Percentiles rank a stretch among this genome's conserved stretches.
phyloP scores from a whole-genome alignment of 257 asterid species.

The Primulina huaijiensis region DNA sequence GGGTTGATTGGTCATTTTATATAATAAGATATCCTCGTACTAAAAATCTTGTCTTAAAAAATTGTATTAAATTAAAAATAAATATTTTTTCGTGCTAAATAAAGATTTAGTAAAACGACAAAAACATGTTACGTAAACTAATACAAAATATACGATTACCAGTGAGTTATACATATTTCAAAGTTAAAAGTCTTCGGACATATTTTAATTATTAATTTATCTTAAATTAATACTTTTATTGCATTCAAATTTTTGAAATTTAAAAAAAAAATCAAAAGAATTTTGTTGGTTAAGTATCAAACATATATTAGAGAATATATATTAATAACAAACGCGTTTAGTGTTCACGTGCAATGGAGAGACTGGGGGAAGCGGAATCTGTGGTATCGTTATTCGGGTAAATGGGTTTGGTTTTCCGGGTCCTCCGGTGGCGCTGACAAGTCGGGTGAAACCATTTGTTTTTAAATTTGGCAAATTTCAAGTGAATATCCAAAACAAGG shows the following conservation, averaged over 20 bases:
- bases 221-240: no score
- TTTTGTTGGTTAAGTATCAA: neutral
- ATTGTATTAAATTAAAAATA: no score
- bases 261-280: no score
- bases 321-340: neutral
- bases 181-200: no score
- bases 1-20: no score
- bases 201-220: no score
- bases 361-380: neutral
- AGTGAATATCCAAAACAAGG: neutral
- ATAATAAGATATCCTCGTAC: no score
- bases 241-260: neutral
- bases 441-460: constrained; percentile 18
- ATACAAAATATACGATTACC: neutral
- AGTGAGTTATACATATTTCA: no score
- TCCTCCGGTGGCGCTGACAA: constrained; percentile 65
- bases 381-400: constrained; percentile 30
- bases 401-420: constrained; percentile 45
- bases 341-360: constrained; percentile 3
- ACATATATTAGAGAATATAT: neutral
- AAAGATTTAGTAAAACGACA: neutral
- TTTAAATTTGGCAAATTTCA: neutral
- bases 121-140: neutral
- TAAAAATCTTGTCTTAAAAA: no score
- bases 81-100: no score